Evolutionary conservation across 306 rosid species (phyloP), one percentile per base, ranked within the genome.

Genomic region (Castanea sativa): DNA sequence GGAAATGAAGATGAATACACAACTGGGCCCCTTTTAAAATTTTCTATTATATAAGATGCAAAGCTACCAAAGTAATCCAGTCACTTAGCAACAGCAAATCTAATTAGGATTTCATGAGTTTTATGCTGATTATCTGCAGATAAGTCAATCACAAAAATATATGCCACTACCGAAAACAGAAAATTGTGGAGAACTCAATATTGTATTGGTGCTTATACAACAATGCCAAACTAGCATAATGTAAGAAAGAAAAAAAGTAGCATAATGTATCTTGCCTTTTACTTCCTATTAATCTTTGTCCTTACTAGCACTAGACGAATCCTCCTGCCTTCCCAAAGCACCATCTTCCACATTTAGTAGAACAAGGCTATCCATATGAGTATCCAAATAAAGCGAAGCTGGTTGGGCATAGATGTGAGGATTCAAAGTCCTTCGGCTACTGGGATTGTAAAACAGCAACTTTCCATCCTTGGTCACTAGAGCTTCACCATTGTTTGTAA

Each of bases 381-480:
- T 59, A 21, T 59, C 67, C 32, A 11, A 23, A 59, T 23, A 23
- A 59, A 59, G 25, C 20, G 16, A 23, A 5, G 69, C 4, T 49
- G 53, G 5, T 49, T 49, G 14, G 4, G 0, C 29, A 2, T 8
- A 13, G 2, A 12, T 32, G 14, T 15, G 33, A 5, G 23, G 8
- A 30, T 18, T 65, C 71, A 20, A 49, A 49, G 53, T 49, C 53
- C 53, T 20, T 67, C 10, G 51, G 11, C 55, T 65, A 16, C 15
- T 53, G 1, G 74, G 69, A 53, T 80, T 59, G 20, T 73, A 73
- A 21, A 63, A 43, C 25, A 73, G 59, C 14, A 80, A 19, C 60
- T 65, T 73, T 52, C 79, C 79, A 0, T 55, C 14, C 12, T 35
- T 1, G 43, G 58, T 30, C 55, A 53, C 5, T 80, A 65, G 49